Evolutionary conservation across 73 alveolate genomes (phyloP).

Genomic region (Blepharisma stoltei): DNA sequence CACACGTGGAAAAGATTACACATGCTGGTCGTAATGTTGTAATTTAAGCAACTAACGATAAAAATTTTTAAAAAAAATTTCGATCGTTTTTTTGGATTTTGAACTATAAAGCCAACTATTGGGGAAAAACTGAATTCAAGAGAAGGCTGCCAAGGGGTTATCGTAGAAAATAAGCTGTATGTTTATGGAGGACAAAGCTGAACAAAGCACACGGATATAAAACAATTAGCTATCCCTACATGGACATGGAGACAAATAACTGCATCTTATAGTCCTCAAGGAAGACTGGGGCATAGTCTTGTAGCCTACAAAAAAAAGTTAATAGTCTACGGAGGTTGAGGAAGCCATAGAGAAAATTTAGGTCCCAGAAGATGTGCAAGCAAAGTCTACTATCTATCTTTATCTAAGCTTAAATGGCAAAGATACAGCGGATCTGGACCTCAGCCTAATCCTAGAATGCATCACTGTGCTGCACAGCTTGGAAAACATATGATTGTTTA

Average conservation of each 20-base stretch:
- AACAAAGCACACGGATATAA: background rate
- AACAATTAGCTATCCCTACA: background rate
- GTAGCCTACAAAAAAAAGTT: background rate
- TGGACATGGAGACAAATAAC: background rate
- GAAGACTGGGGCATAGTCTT: background rate
- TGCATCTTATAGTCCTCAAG: background rate
- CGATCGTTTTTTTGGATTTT: background rate
- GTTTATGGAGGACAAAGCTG: slow-evolving; percentile 10
- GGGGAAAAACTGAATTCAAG: background rate
- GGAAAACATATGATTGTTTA: slow-evolving; percentile 6
- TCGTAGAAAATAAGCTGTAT: background rate
- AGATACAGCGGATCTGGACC: background rate
- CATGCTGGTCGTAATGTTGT: no score
- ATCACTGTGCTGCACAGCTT: slow-evolving; percentile 4
- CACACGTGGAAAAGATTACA: no score
- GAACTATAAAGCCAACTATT: background rate
- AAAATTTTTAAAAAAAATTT: no score
- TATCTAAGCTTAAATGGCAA: background rate
- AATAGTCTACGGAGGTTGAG: slow-evolving; percentile 2
- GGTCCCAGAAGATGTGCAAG: background rate
- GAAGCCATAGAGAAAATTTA: background rate
- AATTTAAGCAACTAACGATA: no score
- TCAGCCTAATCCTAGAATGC: slow-evolving; percentile 1
- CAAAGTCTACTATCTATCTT: background rate
- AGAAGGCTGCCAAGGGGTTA: background rate